Base-by-base conservation (phyloP, 352 stramenopile species). In the Phytophthora pini region DNA sequence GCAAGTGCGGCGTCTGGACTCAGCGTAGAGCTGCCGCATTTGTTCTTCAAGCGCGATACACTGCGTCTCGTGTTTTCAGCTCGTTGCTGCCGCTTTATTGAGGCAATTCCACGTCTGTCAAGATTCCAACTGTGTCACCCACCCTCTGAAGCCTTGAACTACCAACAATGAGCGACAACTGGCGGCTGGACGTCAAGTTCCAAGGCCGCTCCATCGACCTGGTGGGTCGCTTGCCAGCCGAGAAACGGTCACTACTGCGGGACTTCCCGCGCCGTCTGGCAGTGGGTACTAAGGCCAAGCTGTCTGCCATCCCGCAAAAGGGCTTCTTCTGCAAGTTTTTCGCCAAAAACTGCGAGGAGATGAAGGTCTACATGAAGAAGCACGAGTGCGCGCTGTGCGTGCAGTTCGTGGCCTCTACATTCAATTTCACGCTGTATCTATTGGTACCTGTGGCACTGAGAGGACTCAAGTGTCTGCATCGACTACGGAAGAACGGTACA, bases 271-370 rank as follows among this genome's bases (percentile, higher is more conserved):
- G 71, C n/a, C 87, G 87, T 26, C 75, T 95, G 41, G 80, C 72
- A 5, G 76, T 95, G n/a, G 71, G 74, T 29, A 95, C 84, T 8
- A 89, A 89, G 58, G 85, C 81, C 48, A 95, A 94, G 64, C 72
- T 93, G 43, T 61, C 79, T 4, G 86, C 87, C 27, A 90, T 95
- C 56, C 87, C 87, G n/a, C 86, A 82, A 32, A 93, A 92, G 52
- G 87, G 87, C 6, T 93, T 95, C 61, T 95, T 95, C 68, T 95
- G 87, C 72, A 95, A 95, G 74, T 95, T 95, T 68, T 84, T 92
- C 32, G 84, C 84, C 38, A 95, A 95, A 62, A 84, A 93, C 66
- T 77, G 80, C 55, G 82, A 92, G 46, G 86, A 95, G 44, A 88
- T 95, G 72, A 92, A 94, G 46, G 75, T 88, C 13, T 95, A 95